Percentiles rank a stretch among this genome's conserved stretches.
Evolutionary conservation across 2,329 filamentous ascomycete species (phyloP).

Genomic region (Aspergillus sp.): DNA sequence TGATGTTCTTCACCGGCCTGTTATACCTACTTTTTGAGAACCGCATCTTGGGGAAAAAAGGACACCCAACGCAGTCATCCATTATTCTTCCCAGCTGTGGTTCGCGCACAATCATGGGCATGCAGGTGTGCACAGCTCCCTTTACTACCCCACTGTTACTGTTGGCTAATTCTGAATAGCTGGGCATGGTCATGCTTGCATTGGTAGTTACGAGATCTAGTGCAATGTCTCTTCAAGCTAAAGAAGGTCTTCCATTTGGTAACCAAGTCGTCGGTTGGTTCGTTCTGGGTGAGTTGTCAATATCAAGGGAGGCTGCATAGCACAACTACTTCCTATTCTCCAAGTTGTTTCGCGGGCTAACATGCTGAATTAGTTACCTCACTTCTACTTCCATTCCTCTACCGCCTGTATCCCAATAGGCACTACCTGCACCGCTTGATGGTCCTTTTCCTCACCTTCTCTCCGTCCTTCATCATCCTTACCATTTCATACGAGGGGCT

Average conservation of each 20-base stretch:
- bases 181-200: constrained; percentile 76
- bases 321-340: not conserved
- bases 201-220: constrained; percentile 87
- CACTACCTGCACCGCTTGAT: constrained; percentile 89
- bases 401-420: constrained; percentile 75
- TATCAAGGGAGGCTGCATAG: not conserved
- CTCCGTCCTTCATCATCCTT: constrained; percentile 90
- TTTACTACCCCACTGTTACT: not conserved
- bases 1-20: constrained; percentile 77
- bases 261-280: constrained; percentile 87
- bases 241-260: constrained; percentile 78
- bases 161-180: constrained; percentile 39
- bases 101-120: constrained; percentile 49
- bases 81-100: constrained; percentile 29
- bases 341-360: constrained; percentile 8
- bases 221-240: constrained; percentile 80
- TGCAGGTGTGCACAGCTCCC: constrained; percentile 39
- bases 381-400: constrained; percentile 75
- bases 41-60: constrained; percentile 51
- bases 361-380: constrained; percentile 60
- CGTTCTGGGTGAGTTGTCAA: constrained; percentile 64
- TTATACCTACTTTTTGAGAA: constrained; percentile 81
- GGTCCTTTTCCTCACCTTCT: constrained; percentile 88
- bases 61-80: constrained; percentile 25
- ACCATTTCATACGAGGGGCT: constrained; percentile 97